Evolutionary conservation across 805 yeast genomes (phyloP).

Genomic region (Schwanniomyces vanrijiae): DNA sequence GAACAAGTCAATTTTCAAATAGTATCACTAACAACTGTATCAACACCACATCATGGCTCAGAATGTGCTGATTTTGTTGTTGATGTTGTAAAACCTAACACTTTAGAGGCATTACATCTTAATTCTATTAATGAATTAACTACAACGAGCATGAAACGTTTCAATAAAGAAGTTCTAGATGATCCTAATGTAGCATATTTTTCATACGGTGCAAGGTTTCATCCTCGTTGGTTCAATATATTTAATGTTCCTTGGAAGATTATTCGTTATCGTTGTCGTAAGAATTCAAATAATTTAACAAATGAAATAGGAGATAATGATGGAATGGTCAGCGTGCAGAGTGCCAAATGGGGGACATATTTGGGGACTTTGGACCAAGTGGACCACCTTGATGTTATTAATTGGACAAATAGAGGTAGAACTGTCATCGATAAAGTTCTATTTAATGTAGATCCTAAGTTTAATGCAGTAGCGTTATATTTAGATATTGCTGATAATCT

Average conservation of each 20-base stretch:
- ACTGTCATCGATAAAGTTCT: slow-evolving; percentile 29
- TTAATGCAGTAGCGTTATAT: slow-evolving; percentile 70
- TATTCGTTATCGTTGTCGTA: slow-evolving; percentile 32
- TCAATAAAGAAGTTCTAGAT: slow-evolving; percentile 54
- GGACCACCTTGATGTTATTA: slow-evolving; percentile 84
- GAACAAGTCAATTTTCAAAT: slow-evolving; percentile 49
- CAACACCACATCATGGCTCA: slow-evolving; percentile 89
- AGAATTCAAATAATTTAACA: not conserved
- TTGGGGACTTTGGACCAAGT: slow-evolving; percentile 74
- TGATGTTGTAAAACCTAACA: slow-evolving; percentile 23
- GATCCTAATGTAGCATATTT: slow-evolving; percentile 68
- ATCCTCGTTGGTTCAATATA: slow-evolving; percentile 60
- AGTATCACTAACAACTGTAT: slow-evolving; percentile 75
- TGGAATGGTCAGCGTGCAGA: slow-evolving; percentile 78
- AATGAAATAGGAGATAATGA: slow-evolving; percentile 59
- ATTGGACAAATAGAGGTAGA: slow-evolving; percentile 66
- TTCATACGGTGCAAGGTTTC: slow-evolving; percentile 78
- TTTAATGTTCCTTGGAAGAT: slow-evolving; percentile 66
- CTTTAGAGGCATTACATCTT: slow-evolving; percentile 22
- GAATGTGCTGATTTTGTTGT: slow-evolving; percentile 74
- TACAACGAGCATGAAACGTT: slow-evolving; percentile 47
- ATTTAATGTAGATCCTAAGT: slow-evolving; percentile 37
- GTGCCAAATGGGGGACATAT: slow-evolving; percentile 83
- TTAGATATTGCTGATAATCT: slow-evolving; percentile 64
- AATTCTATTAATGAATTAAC: slow-evolving; percentile 63